Evolutionary conservation across 257 asterid genomes (phyloP), one percentile per base, ranked within the genome.

Genomic region (Solanum pimpinellifolium): DNA sequence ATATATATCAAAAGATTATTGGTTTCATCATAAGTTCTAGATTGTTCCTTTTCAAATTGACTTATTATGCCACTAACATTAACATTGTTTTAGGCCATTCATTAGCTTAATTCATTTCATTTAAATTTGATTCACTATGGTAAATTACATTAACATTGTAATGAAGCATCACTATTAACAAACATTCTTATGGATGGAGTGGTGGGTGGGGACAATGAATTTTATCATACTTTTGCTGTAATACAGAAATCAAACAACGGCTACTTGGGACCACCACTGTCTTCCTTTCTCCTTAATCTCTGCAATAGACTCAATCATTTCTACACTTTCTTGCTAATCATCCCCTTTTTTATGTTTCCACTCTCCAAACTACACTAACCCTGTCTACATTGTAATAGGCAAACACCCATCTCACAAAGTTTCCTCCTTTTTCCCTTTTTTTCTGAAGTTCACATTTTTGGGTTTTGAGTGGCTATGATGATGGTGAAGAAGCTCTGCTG

Each of bases 231-330:
- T 70, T 86, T 88, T 33, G 62, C 76, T 76, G 78, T 39, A 75
- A 89, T 60, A 83, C 74, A 7, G 37, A 60, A 84, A 77, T 70
- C 47, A 86, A 89, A 83, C 85, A 83, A 81, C 88, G 70, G 87
- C 90, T 81, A 84, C 49, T 29, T 84, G 89, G 96, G 94, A 69
- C 95, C 96, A 90, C 93, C 68, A n/a, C n/a, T 20, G 15, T 46
- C 27, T 16, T 84, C 91, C 89, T 90, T 92, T 92, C 84, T 87
- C 94, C 94, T 65, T 78, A 80, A 90, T 89, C 83, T 73, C 92
- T 87, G 92, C 89, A 84, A 87, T 15, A 27, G 85, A 91, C 85
- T 88, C 86, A 31, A 87, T 73, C 72, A 66, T 87, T 87, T 86
- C 25, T 69, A 78, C 74, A 86, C 85, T 85, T 86, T 78, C 86